Base-by-base conservation (phyloP, 495 filamentous ascomycete genomes). In the Aspergillus indologenus region DNA sequence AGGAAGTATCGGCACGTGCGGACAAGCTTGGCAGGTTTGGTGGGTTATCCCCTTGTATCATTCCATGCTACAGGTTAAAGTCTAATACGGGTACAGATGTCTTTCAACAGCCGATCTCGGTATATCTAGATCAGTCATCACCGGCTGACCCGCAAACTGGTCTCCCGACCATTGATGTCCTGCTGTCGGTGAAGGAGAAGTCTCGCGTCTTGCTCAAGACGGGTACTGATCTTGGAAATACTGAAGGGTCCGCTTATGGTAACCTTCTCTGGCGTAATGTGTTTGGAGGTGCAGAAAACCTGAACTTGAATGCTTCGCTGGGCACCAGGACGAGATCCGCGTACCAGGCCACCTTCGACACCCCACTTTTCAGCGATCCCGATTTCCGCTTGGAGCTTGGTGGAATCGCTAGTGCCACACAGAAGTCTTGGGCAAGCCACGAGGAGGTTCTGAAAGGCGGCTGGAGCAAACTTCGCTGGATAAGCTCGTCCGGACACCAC, bases 261-360 rank as follows among this genome's bases (percentile, higher is more conserved):
- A 90, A 92, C 55, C 79, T 89, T 26, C 79, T 90, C 14, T 85
- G 89, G 71, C 87, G 95, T 49, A 98, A 98, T 74, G 82, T 98
- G 45, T 92, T 98, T 66, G 94, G 94, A 43, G 95, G 95, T 23
- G 92, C 94, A 17, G 94, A 98, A 74, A 86, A 84, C n/a, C 71
- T 98, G 56, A 88, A 84, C 61, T 70, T 95, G 47, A 91, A 94
- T 66, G 92, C 90, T 17, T 89, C 90, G 1, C 72, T 92, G 24
- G 94, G 94, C 23, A 96, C 92, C 34, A 83, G 94, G 26, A 97
- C 94, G 15, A 80, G 91, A 34, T 92, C 90, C 15, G 87, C 92
- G 23, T 98, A 96, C 74, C 87, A 89, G 64, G 87, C 89, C 55
- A 84, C 81, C 57, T 92, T 98, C 60, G 84, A 89, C 44, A 83